Evolutionary conservation across 805 yeast genomes (phyloP).

Genomic region (Cyberlindnera suaveolens): DNA sequence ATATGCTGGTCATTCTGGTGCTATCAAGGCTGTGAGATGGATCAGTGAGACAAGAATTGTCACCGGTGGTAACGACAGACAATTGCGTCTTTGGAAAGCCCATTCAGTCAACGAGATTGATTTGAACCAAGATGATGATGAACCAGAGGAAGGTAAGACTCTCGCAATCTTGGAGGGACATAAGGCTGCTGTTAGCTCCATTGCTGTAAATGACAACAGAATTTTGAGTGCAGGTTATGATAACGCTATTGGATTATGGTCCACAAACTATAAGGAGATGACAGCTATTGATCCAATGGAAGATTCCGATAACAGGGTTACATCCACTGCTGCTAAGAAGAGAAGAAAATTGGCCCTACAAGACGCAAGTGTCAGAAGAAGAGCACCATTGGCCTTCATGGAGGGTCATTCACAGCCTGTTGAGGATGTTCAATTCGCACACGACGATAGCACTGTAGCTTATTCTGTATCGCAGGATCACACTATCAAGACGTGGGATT

Average conservation of each 20-base stretch:
- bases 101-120: slow-evolving; percentile 29
- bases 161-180: slow-evolving; percentile 87
- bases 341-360: slow-evolving; percentile 77
- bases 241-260: slow-evolving; percentile 79
- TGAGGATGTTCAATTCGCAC: slow-evolving; percentile 73
- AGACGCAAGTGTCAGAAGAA: slow-evolving; percentile 69
- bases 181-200: slow-evolving; percentile 73
- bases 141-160: slow-evolving; percentile 63
- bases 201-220: slow-evolving; percentile 49
- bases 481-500: slow-evolving; percentile 93
- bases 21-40: slow-evolving; percentile 80
- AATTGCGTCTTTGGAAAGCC: slow-evolving; percentile 82
- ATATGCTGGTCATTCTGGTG: slow-evolving; percentile 81
- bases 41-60: slow-evolving; percentile 68
- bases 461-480: slow-evolving; percentile 97
- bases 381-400: slow-evolving; percentile 73
- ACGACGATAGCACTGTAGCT: slow-evolving; percentile 69
- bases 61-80: slow-evolving; percentile 85
- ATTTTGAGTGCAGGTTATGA: slow-evolving; percentile 86
- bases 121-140: slow-evolving; percentile 33
- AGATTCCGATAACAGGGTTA: slow-evolving; percentile 40
- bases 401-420: slow-evolving; percentile 86
- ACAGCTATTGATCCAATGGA: slow-evolving; percentile 47
- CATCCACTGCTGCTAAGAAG: slow-evolving; percentile 79
- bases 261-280: slow-evolving; percentile 81